These are phyloP conservation scores for Geotrichum candidum DNA, from an alignment of 1,139 yeast genomes.

Conservation along the genomic window DNA sequence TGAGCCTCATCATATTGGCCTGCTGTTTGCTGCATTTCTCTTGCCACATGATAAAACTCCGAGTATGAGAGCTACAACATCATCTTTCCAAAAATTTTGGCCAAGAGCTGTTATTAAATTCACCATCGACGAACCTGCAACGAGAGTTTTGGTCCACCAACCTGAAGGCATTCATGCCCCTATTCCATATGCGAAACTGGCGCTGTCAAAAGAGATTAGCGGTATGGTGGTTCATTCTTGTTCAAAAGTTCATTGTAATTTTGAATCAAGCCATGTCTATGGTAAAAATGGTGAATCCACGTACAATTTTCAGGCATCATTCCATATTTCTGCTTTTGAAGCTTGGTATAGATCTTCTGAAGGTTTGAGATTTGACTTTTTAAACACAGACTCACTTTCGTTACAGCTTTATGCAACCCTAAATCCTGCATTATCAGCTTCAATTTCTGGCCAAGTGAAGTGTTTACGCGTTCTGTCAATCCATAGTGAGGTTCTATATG, in stretches of 20 bases:
- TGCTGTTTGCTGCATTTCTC: conserved; percentile 25
- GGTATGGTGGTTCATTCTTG: conserved; percentile 31
- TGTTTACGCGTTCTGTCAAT: conserved; percentile 28
- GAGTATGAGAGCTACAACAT: conserved; percentile 1
- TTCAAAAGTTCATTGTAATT: conserved; percentile 31
- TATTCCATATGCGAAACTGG: conserved; percentile 4
- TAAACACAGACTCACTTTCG: conserved; percentile 28
- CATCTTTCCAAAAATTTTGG: conserved; percentile 28
- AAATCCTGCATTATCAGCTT: conserved; percentile 28
- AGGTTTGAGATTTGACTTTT: conserved; percentile 31
- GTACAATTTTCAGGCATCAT: conserved; percentile 27
- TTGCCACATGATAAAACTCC: background rate
- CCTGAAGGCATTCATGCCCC: conserved; percentile 8
- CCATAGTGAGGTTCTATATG: conserved; percentile 29
- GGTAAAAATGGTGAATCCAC: conserved; percentile 22
- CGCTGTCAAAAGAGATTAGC: conserved; percentile 13
- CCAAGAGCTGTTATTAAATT: conserved; percentile 35
- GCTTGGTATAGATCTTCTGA: conserved; percentile 31
- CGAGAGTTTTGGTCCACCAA: conserved; percentile 30
- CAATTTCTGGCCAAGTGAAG: conserved; percentile 25
- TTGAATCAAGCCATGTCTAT: conserved; percentile 30
- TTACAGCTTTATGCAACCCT: conserved; percentile 29
- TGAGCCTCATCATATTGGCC: conserved; percentile 32
- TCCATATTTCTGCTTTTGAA: conserved; percentile 28
- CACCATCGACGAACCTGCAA: conserved; percentile 37